Evolutionary conservation across 148 eudicot genomes (phyloP), one percentile per base, ranked within the genome.

Genomic region (Rhododendron ovatum): DNA sequence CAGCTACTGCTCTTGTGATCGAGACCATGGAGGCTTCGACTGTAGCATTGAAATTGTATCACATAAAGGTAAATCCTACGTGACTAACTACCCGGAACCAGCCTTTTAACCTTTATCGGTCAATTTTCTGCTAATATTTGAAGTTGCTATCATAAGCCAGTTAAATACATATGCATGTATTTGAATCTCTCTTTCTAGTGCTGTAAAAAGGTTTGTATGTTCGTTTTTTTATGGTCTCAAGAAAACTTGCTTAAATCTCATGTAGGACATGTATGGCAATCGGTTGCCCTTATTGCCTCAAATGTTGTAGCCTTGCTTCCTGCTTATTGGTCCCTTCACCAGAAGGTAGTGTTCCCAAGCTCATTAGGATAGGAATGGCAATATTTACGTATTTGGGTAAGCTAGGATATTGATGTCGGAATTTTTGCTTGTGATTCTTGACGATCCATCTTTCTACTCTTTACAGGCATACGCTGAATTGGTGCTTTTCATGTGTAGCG

Each of bases 301-400:
- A 97, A 97, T 89, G 95, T 90, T 86, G 98, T 98, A 79, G 98
- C 98, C 79, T 74, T 95, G 63, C 98, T 97, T 87, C 99, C 99
- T 84, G 95, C 99, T 84, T 97, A 91, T 90, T 91, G 94, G 98
- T 87, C 96, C 85, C 96, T 97, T 81, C 95, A 95, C 37, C 90
- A 91, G 85, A 93, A 90, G 99, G 99, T 93, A 88, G 86, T 81
- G 9, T 84, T 39, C 63, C 18, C 67, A 78, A 76, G 17, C 67
- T 83, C 90, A 78, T 78, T 41, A 4, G 74, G 30, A 53, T 33
- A 35, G 41, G 11, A 78, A 22, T 78, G 79, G 51, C 7, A 43
- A 26, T 45, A 22, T 26, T 59, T 9, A 48, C 5, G 51, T 47
- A 30, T 8, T 67, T 17, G 7, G 18, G 57, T 71, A 47, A 43